phyloP scores from a whole-genome alignment of 208 protist genomes.

The Trypanosoma brucei region DNA sequence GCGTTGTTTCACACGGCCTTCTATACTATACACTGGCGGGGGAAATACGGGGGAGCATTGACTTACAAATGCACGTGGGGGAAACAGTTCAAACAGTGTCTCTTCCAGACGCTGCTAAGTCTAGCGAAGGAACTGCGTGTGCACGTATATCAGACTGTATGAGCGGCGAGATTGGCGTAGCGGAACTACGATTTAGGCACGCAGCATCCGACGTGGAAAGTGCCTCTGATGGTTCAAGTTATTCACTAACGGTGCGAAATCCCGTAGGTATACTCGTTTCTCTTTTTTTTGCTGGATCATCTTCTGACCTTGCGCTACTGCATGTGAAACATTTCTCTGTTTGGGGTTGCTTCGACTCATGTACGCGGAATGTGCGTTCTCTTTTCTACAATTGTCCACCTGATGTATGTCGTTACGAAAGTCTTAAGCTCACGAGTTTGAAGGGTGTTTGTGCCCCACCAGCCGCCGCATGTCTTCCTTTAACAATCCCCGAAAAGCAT shows the following conservation, averaged over 20 bases:
- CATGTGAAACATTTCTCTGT: constrained; percentile 16
- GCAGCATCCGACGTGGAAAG: too few species aligned
- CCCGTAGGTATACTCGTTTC: constrained; percentile 3
- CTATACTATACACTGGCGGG: constrained; percentile 13
- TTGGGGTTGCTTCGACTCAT: constrained; percentile 13
- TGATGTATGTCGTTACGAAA: constrained; percentile 11
- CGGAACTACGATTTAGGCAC: too few species aligned
- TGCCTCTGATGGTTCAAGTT: not conserved
- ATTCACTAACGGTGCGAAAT: not conserved
- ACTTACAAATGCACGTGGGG: constrained; percentile 15
- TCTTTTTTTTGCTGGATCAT: constrained; percentile 16
- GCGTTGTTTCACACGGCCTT: constrained; percentile 7
- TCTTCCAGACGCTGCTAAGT: too few species aligned
- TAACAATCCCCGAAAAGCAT: constrained; percentile 13
- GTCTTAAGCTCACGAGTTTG: not conserved
- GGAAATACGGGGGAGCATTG: constrained; percentile 1
- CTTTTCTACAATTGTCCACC: constrained; percentile 13
- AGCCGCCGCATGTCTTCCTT: constrained; percentile 9
- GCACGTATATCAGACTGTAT: too few species aligned
- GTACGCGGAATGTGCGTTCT: not conserved
- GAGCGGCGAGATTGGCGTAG: too few species aligned
- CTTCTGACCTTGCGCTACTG: constrained; percentile 16
- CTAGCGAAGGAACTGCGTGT: too few species aligned
- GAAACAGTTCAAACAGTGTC: constrained; percentile 9
- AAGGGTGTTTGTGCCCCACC: not conserved